Conservation (phyloP, 2,329 filamentous ascomycete genomes). For the Parastagonospora avenae region DNA sequence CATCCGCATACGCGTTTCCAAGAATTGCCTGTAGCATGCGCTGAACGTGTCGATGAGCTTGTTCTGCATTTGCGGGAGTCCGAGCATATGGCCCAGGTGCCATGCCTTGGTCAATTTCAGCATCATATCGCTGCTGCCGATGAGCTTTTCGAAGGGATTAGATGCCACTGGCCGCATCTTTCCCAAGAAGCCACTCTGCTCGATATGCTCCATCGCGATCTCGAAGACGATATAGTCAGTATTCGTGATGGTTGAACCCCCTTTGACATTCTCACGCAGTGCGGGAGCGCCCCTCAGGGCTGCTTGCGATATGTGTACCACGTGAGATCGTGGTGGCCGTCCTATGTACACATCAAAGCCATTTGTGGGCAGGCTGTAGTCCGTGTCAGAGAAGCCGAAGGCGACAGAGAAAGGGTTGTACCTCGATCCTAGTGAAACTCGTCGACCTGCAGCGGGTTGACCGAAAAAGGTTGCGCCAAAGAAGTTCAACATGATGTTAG, state of each 20-base stretch:
- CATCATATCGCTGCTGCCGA: slow-evolving; percentile 4
- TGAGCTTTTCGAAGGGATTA: slow-evolving; percentile 9
- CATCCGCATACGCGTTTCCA: slow-evolving; percentile 2
- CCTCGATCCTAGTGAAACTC: neutral
- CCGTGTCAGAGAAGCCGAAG: neutral
- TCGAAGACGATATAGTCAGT: slow-evolving; percentile 9
- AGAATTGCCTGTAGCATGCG: slow-evolving; percentile 5
- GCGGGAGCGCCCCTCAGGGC: neutral
- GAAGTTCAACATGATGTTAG: neutral
- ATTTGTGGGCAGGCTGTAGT: neutral
- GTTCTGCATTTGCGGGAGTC: slow-evolving; percentile 12
- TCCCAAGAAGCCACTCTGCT: neutral
- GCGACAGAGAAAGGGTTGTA: neutral
- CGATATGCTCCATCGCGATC: slow-evolving; percentile 6
- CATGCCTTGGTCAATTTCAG: slow-evolving; percentile 20
- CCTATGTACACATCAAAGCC: slow-evolving; percentile 7
- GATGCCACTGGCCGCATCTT: neutral
- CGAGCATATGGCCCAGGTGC: slow-evolving; percentile 15
- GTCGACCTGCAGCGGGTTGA: neutral
- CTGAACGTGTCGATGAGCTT: slow-evolving; percentile 16
- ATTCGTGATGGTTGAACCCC: slow-evolving; percentile 7
- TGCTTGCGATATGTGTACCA: slow-evolving; percentile 1
- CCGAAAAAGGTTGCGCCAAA: neutral
- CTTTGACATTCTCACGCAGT: neutral
- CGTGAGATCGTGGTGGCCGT: slow-evolving; percentile 1